These are phyloP conservation scores for Penicillium sp. DNA, from an alignment of 2,329 filamentous ascomycete genomes.

Conservation along the genomic window DNA sequence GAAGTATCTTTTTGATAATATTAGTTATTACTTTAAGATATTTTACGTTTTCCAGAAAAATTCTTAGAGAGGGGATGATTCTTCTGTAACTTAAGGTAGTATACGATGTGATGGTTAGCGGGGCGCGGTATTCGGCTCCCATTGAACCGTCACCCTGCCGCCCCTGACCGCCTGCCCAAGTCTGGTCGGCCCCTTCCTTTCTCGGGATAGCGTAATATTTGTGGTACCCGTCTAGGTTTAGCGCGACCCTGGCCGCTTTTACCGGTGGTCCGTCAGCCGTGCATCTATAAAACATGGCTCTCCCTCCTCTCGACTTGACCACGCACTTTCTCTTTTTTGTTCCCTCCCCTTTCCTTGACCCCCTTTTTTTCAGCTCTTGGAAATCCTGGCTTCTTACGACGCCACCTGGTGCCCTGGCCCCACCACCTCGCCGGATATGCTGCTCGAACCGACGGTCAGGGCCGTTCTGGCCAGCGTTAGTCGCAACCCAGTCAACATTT, in stretches of 20 bases:
- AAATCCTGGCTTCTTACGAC: background rate
- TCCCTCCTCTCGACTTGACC: background rate
- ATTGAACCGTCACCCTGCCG: slow-evolving; percentile 19
- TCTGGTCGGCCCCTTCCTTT: background rate
- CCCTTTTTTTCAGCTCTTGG: slow-evolving; percentile 4
- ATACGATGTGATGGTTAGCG: slow-evolving; percentile 15
- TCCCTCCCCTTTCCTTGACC: background rate
- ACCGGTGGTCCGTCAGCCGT: slow-evolving; percentile 3
- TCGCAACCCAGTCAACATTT: too few relatives aligned
- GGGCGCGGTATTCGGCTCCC: slow-evolving; percentile 18
- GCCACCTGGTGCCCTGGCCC: slow-evolving; percentile 1
- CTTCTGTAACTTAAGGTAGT: slow-evolving; percentile 1
- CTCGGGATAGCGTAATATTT: background rate
- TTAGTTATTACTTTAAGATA: slow-evolving; percentile 20
- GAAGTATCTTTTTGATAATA: slow-evolving; percentile 17
- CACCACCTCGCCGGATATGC: slow-evolving; percentile 7
- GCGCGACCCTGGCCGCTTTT: slow-evolving; percentile 8
- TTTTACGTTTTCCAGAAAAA: slow-evolving; percentile 19
- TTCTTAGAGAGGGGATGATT: slow-evolving; percentile 19
- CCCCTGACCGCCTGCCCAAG: slow-evolving; percentile 12
- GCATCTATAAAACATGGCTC: slow-evolving; percentile 8
- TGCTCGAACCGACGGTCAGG: slow-evolving; percentile 4
- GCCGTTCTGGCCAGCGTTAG: background rate
- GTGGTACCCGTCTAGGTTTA: background rate
- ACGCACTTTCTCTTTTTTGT: slow-evolving; percentile 8